A percentile compares a stretch with the other conserved stretches of the same genome.
Conservation (phyloP, 331 rosid genomes). For the Cucumis variabilis region DNA sequence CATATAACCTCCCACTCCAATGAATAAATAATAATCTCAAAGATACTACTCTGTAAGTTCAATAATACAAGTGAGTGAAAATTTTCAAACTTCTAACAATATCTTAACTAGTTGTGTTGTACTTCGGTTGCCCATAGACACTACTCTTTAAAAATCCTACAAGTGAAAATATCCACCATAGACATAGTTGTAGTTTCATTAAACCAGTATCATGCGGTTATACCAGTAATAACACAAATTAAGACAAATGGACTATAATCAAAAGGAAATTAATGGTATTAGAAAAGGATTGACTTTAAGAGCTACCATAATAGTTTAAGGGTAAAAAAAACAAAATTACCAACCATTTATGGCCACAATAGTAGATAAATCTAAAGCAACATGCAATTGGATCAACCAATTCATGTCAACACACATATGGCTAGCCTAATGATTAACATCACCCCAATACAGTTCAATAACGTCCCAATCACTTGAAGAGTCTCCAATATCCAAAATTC, state of each 20-base stretch:
- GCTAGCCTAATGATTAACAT: background rate
- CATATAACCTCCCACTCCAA: no score
- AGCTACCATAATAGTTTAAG: background rate
- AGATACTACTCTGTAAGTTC: no score
- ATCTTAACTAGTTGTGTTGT: no score
- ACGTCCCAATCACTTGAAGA: slow-evolving; percentile 5
- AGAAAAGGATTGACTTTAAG: background rate
- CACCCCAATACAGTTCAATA: slow-evolving; percentile 12
- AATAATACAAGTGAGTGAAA: no score
- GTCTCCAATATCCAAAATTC: slow-evolving; percentile 15
- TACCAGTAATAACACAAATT: background rate
- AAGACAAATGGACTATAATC: background rate
- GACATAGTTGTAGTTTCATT: slow-evolving; percentile 1
- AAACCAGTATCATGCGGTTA: background rate
- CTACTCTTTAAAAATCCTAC: no score
- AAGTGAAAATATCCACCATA: background rate
- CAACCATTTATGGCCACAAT: background rate
- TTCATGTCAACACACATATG: slow-evolving; percentile 20
- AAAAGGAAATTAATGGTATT: background rate
- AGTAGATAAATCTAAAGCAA: background rate
- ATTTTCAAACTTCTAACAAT: no score
- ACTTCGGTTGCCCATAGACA: no score
- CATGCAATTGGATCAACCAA: slow-evolving; percentile 16
- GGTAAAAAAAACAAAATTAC: background rate
- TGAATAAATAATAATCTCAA: no score